Conservation (phyloP, 352 stramenopile species). For the Globisporangium uncinulatum region DNA sequence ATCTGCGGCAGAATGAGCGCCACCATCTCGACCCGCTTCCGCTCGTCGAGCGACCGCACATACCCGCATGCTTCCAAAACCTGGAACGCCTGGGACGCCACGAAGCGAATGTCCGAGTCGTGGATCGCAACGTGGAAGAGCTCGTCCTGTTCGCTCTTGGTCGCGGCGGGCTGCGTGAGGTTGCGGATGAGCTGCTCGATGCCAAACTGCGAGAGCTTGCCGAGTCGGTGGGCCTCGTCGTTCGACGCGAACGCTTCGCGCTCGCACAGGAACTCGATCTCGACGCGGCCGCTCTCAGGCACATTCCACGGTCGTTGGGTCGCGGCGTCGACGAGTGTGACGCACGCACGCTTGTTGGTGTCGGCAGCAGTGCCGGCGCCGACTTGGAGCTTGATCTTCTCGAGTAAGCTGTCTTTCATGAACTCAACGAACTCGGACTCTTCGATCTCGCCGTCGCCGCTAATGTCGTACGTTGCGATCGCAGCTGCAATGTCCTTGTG, state of each 20-base stretch:
- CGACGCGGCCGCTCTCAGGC: conserved; percentile 49
- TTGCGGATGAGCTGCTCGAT: conserved; percentile 74
- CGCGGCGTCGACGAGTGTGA: conserved; percentile 36
- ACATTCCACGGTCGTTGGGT: conserved; percentile 65
- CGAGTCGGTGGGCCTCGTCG: conserved; percentile 44
- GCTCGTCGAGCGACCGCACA: conserved; percentile 34
- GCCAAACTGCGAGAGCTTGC: conserved; percentile 58
- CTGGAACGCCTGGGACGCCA: conserved; percentile 68
- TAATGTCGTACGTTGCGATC: conserved; percentile 73
- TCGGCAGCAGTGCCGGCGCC: not conserved
- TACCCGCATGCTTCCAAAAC: conserved; percentile 73
- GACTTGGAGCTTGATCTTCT: conserved; percentile 55
- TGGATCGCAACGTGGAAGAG: conserved; percentile 72
- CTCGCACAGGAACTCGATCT: conserved; percentile 79
- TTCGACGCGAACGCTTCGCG: conserved; percentile 56
- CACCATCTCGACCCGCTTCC: conserved; percentile 59
- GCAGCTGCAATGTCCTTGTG: conserved; percentile 57
- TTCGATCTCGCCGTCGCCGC: conserved; percentile 72
- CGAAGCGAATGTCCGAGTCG: conserved; percentile 79
- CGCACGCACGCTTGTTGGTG: conserved; percentile 5
- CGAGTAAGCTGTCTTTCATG: conserved; percentile 59
- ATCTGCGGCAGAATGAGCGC: conserved; percentile 78
- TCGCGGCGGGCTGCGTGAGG: conserved; percentile 39
- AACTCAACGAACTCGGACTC: conserved; percentile 80
- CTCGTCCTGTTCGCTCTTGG: conserved; percentile 66